Conservation (phyloP, 306 rosid genomes). For the Citrullus amarus region DNA sequence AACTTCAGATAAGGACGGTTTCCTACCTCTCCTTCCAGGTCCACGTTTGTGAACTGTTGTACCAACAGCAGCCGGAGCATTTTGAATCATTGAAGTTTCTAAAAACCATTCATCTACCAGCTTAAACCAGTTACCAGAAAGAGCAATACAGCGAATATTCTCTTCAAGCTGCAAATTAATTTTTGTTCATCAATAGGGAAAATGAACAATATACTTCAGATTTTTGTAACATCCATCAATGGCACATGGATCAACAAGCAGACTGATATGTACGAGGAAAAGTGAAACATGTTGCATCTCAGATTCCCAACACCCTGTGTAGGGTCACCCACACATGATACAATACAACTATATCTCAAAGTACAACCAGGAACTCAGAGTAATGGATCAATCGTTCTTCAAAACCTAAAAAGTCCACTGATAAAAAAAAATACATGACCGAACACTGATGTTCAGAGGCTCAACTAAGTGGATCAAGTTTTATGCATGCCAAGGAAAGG, state of each 20-base stretch:
- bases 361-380: neutral
- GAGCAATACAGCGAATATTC: constrained; percentile 49
- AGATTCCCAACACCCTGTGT: no score
- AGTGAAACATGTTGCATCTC: neutral
- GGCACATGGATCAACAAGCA: neutral
- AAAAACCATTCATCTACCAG: constrained; percentile 65
- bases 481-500: neutral
- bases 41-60: constrained; percentile 63
- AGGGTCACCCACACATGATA: neutral
- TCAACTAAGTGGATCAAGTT: neutral
- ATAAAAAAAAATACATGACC: neutral
- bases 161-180: constrained; percentile 72
- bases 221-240: neutral
- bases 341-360: neutral
- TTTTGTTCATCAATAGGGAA: constrained; percentile 14
- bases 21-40: constrained; percentile 59
- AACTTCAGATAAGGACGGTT: constrained; percentile 49
- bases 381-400: neutral
- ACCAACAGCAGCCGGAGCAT: constrained; percentile 37
- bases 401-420: neutral
- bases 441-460: neutral
- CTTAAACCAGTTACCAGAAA: constrained; percentile 75
- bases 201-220: neutral
- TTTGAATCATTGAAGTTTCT: constrained; percentile 49
- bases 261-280: neutral